Evolutionary conservation across 148 eudicot genomes (phyloP), one percentile per base, ranked within the genome.

Genomic region (Rhododendron simsii): DNA sequence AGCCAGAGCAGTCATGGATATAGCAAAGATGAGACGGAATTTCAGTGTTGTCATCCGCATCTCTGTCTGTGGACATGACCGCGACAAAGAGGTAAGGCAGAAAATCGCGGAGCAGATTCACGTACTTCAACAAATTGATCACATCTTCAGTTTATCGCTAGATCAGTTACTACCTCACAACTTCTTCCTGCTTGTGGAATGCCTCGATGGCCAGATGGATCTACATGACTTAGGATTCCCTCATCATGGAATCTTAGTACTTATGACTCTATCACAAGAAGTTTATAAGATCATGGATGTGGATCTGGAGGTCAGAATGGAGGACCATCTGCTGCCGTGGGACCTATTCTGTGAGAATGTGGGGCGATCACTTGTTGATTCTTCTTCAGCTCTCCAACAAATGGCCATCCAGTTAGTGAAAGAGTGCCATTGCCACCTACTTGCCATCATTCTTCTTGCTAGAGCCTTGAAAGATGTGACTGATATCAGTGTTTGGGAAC

Each of bases 211-310:
- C 2, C 39, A 26, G 35, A 69, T 69, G 33, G 75, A 69, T 30
- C 75, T 69, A 28, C 33, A 69, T n/a, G 75, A 69, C 75, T 9
- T 69, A n/a, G 9, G 33, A 23, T 1, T 69, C 1, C 33, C 75
- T 26, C 15, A 69, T n/a, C 12, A 30, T n/a, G 75, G 30, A 69
- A 4, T 23, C 75, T 1, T 28, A 23, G 75, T 69, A n/a, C 75
- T 69, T 69, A 69, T 0, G 15, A 69, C 75, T 69, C 35, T 2
- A 69, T n/a, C 75, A 26, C 75, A 69, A n/a, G 33, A 71, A 0
- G 80, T 95, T 80, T n/a, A 41, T 76, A 21, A 39, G 80, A 76
- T 76, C 9, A 35, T 76, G 80, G 48, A 5, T 3, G 9, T 76
- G 45, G 80, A 76, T 76, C n/a, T 76, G n/a, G 80, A 76, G 80